Base-by-base conservation (phyloP, 108 stramenopile genomes). In the Thalassiosira profunda region DNA sequence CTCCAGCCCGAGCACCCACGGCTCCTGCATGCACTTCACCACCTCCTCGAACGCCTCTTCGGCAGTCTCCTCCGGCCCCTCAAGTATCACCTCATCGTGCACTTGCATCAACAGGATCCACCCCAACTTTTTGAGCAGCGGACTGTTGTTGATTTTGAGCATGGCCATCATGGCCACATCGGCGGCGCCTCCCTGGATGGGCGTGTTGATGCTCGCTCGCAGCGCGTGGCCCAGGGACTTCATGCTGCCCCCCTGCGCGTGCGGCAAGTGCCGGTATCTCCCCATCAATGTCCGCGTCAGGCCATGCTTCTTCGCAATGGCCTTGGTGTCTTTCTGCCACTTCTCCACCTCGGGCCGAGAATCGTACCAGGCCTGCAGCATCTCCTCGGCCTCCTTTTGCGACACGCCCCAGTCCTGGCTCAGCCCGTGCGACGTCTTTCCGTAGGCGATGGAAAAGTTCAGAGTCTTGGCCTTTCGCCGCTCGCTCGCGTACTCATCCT, bases 141-240 rank as follows among this genome's bases (percentile, higher is more conserved):
- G 68, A 63, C 80, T 91, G 12, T 76, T 60, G 60, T 96, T 94
- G 35, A 99, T 94, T 63, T 97, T 98, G 55, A 95, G 89, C 99
- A 99, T 99, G 11, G 98, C 99, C 92, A 97, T 94, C 98, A 99
- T 99, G 1, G 96, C 99, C 14, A 99, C 90, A 69, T 99, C 99
- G 2, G 99, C 99, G 1, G 99, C 99, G 26, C 97, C 96, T 21
- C 99, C 99, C 69, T 99, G 98, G 40, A 99, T 99, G 8, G 99
- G 99, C 8, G 98, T 99, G 76, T 99, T 99, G 76, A 99, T 99
- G 40, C 97, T 97, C 1, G 98, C 99, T 0, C 99, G 87, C 37
- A 90, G 71, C n/a, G 88, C 92, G 45, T 93, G 94, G 14, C 91
- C 88, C 3, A 84, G 23, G 1, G 71, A 37, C n/a, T 70, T 78